Evolutionary conservation across 2,329 filamentous ascomycete species (phyloP).

Genomic region (Xylaria multiplex): DNA sequence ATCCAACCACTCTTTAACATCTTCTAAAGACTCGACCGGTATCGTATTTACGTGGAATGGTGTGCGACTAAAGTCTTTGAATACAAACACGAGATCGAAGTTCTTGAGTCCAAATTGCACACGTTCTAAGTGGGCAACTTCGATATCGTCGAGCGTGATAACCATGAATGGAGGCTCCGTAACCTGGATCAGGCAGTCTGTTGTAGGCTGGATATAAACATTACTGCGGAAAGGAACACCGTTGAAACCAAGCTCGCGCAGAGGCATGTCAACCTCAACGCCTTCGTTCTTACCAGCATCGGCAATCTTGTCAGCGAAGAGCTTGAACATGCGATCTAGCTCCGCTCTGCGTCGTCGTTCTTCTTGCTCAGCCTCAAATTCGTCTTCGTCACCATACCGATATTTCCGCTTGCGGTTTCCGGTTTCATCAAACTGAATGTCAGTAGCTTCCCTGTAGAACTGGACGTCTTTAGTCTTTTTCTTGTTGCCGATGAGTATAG

Average conservation of each 20-base stretch:
- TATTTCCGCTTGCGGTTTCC: slow-evolving; percentile 98
- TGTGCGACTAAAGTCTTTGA: slow-evolving; percentile 93
- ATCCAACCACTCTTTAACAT: slow-evolving; percentile 97
- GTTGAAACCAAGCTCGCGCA: slow-evolving; percentile 95
- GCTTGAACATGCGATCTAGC: slow-evolving; percentile 94
- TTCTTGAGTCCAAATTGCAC: slow-evolving; percentile 98
- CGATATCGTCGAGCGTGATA: slow-evolving; percentile 93
- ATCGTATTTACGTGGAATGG: slow-evolving; percentile 98
- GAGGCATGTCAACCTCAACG: slow-evolving; percentile 94
- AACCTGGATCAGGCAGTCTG: slow-evolving; percentile 95
- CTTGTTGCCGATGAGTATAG: slow-evolving; percentile 95
- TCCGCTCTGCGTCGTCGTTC: slow-evolving; percentile 91
- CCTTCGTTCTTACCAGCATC: slow-evolving; percentile 92
- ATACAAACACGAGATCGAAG: slow-evolving; percentile 97
- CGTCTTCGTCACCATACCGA: slow-evolving; percentile 96
- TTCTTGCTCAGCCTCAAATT: slow-evolving; percentile 98
- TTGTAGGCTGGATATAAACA: slow-evolving; percentile 94
- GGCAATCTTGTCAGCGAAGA: slow-evolving; percentile 96
- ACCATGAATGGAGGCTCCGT: slow-evolving; percentile 98
- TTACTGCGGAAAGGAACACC: slow-evolving; percentile 96
- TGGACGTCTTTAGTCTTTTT: slow-evolving; percentile 99
- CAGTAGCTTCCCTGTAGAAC: slow-evolving; percentile 96
- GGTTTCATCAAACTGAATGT: slow-evolving; percentile 98
- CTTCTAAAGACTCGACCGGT: slow-evolving; percentile 91
- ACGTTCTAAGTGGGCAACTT: slow-evolving; percentile 94